Evolutionary conservation across 805 yeast species (phyloP).

Genomic region (Schwanniomyces pseudopolymorphus): DNA sequence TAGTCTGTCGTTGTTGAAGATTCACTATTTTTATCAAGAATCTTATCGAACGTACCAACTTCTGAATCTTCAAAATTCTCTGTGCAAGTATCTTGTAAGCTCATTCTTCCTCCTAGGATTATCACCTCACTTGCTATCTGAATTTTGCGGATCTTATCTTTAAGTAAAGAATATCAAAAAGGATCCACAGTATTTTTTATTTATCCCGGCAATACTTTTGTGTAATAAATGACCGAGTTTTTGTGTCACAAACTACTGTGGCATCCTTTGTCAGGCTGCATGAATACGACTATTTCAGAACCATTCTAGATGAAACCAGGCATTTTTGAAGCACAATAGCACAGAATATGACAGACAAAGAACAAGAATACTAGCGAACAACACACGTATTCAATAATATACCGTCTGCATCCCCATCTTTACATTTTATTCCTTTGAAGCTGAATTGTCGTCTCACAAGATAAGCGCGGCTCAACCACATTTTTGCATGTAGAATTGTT

Average conservation of each 20-base stretch:
- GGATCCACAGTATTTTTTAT: constrained; percentile 3
- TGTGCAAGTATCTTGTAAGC: constrained; percentile 10
- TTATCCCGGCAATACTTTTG: background rate
- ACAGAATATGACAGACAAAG: too few species aligned
- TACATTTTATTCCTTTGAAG: too few species aligned
- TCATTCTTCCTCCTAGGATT: constrained; percentile 5
- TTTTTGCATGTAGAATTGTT: too few species aligned
- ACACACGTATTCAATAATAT: too few species aligned
- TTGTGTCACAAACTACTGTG: background rate
- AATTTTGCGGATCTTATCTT: background rate
- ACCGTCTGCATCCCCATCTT: too few species aligned
- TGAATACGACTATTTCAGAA: background rate
- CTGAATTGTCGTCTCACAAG: too few species aligned
- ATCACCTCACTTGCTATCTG: background rate
- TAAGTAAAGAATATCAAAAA: background rate
- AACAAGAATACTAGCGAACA: too few species aligned
- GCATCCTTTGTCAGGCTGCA: background rate
- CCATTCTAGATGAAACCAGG: too few species aligned
- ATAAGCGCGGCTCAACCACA: too few species aligned
- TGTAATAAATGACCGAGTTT: background rate
- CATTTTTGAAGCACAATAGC: too few species aligned
- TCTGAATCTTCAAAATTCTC: constrained; percentile 3
- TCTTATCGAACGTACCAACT: constrained; percentile 5
- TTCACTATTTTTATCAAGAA: constrained; percentile 5
- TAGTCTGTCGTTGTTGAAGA: constrained; percentile 3